These are phyloP conservation scores for Eucalyptus sp. DNA, from an alignment of 345 rosid genomes.

Conservation along the genomic window DNA sequence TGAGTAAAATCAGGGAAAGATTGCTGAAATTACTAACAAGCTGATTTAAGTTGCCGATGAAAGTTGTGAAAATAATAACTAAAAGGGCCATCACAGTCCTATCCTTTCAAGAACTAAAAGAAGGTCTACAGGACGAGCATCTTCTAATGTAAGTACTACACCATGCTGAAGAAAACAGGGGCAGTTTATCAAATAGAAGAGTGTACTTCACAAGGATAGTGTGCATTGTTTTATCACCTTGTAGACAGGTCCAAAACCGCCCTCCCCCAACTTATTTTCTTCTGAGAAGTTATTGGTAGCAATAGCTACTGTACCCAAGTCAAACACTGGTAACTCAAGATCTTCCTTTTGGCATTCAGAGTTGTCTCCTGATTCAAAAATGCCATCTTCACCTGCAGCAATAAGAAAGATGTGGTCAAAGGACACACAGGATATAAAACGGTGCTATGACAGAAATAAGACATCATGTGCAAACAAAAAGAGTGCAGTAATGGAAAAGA, in stretches of 20 bases:
- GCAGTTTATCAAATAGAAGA: too few species aligned
- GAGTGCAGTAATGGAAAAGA: neutral
- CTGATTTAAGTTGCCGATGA: neutral
- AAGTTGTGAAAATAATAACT: neutral
- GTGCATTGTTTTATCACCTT: neutral
- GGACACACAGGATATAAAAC: neutral
- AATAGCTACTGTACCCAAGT: neutral
- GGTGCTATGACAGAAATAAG: neutral
- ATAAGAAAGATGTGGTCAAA: neutral
- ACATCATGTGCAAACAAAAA: neutral
- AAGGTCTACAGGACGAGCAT: neutral
- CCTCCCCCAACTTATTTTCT: constrained; percentile 22
- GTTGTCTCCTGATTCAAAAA: neutral
- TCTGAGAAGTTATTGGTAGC: constrained; percentile 20
- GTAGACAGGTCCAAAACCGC: constrained; percentile 29
- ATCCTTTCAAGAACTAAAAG: neutral
- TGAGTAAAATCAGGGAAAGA: neutral
- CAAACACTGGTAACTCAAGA: constrained; percentile 3
- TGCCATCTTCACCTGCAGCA: neutral
- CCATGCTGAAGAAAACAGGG: neutral
- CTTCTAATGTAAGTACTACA: neutral
- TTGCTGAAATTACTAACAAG: neutral
- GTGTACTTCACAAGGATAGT: neutral
- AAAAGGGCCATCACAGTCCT: neutral
- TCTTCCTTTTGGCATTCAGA: neutral